Base-by-base conservation (phyloP, 2,329 filamentous ascomycete species). In the Daldinia sp. region DNA sequence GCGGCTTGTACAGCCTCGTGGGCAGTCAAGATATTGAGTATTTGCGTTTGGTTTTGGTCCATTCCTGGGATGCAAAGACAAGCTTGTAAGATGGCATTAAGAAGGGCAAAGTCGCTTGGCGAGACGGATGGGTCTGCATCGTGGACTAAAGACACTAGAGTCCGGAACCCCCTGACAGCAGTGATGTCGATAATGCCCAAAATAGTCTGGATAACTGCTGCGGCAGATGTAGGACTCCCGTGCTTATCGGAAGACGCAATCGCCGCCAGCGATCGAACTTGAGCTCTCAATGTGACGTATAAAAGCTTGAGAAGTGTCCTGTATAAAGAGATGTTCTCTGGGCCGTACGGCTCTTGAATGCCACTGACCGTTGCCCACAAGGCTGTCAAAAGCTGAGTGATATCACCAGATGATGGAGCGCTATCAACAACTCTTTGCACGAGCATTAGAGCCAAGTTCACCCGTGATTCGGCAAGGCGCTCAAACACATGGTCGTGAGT, bases 11-110 rank as follows among this genome's bases (percentile, higher is more conserved):
- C 84, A 0, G 90, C 89, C 66, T 91, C 88, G 73, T 93, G 88
- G 47, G 87, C 86, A 1, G 85, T 82, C 81, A 93, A 82, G 68
- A 89, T 88, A 72, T 88, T 86, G 54, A 92, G 83, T 34, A 94
- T 85, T 69, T 93, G 89, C 11, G 85, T 82, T 65, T 91, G 87
- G 49, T 88, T 86, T 67, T 91, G 85, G 56, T 91, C 87, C 62
- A 92, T 89, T 48, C 90, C 89, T 0, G 93, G 92, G 27, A 97
- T 85, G 65, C 88, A 87, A 13, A 98, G 82, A 69, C 92, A 90
- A 29, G 90, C 91, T 77, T 97, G 94, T 34, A 98, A 80, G 43
- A 98, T 90, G 3, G 92, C 94, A 9, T 93, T 97, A 43, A 99
- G 79, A 39, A 98, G 87, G 2, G 90, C 90, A 67, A 99, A 87